These are phyloP conservation scores for Circinella umbellata DNA, from an alignment of 371 early-diverging fungal genomes.

Conservation along the genomic window DNA sequence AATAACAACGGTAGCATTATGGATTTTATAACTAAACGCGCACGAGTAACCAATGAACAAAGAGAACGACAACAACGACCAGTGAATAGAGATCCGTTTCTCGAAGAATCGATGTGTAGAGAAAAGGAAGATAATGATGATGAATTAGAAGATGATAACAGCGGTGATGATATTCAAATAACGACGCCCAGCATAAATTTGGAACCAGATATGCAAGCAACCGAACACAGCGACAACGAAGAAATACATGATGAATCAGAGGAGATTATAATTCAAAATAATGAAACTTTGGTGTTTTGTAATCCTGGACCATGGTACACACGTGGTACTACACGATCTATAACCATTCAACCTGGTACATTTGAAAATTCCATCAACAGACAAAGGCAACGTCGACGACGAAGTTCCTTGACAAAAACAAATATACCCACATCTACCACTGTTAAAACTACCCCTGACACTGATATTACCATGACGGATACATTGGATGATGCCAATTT, in stretches of 20 bases:
- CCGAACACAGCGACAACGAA: neutral
- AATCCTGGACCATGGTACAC: conserved; percentile 10
- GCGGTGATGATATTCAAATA: neutral
- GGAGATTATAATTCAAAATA: neutral
- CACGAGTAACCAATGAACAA: conserved; percentile 19
- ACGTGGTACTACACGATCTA: neutral
- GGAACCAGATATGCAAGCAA: neutral
- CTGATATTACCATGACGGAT: neutral
- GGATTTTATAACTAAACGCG: neutral
- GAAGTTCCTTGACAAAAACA: neutral
- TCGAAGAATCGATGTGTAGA: neutral
- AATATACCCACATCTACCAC: too few species aligned
- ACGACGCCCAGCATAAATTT: neutral
- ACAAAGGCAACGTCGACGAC: neutral
- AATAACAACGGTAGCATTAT: neutral
- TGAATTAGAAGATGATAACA: neutral
- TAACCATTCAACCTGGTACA: neutral
- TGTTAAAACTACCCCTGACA: too few species aligned
- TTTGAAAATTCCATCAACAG: neutral
- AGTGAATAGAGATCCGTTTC: neutral
- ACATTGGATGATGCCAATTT: conserved; percentile 39
- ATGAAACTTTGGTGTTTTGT: neutral
- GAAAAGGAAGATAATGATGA: conserved; percentile 12
- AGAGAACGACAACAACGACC: neutral
- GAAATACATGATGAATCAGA: neutral